phyloP scores from a whole-genome alignment of 2,329 filamentous ascomycete species.

The Cercospora sp. region DNA sequence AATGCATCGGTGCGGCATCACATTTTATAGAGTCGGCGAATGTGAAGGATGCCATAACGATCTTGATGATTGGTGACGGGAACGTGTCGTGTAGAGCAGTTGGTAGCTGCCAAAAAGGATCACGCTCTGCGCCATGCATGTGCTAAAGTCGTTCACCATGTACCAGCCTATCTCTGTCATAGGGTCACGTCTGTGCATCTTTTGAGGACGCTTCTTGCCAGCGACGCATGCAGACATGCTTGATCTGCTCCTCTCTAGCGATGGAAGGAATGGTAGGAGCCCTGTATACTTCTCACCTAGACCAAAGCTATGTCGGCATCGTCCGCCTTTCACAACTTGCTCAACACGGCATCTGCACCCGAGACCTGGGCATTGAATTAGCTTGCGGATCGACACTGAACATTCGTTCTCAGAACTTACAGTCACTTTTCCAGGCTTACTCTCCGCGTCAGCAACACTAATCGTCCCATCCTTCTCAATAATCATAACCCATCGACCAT shows the following conservation, averaged over 20 bases:
- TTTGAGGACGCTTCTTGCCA: background rate
- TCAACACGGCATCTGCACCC: slow-evolving; percentile 31
- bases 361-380: slow-evolving; percentile 25
- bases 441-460: slow-evolving; percentile 74
- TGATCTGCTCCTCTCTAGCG: background rate
- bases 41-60: slow-evolving; percentile 3
- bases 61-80: background rate
- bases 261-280: background rate
- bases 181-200: background rate
- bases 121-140: background rate
- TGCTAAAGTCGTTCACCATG: background rate
- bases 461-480: slow-evolving; percentile 79
- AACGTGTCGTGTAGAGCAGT: background rate
- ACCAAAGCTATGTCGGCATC: background rate
- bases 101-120: background rate
- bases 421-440: slow-evolving; percentile 50
- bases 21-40: background rate
- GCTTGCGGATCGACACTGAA: background rate
- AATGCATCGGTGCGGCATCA: background rate
- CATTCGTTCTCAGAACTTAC: slow-evolving; percentile 39
- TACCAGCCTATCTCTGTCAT: background rate
- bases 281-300: too few relatives aligned
- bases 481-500: slow-evolving; percentile 75
- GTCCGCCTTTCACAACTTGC: slow-evolving; percentile 27
- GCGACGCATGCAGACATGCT: background rate